Percentiles rank a stretch among this genome's conserved stretches.
These are phyloP conservation scores for Xenosphaeropsis pyriputrescens DNA, from an alignment of 2,329 filamentous ascomycete genomes.

Conservation along the genomic window DNA sequence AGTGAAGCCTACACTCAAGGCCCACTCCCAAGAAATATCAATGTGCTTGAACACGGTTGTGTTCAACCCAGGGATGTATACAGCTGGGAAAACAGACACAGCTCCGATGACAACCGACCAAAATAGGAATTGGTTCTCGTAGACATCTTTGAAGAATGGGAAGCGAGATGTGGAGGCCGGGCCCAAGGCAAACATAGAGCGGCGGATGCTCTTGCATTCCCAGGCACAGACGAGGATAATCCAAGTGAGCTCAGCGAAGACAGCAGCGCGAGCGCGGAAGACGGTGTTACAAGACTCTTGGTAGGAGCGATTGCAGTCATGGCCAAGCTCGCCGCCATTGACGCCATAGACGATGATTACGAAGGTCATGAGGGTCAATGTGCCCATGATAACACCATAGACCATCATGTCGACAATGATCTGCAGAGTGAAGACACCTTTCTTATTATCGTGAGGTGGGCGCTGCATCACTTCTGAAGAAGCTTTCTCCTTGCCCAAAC, in stretches of 20 bases:
- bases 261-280: slow-evolving; percentile 38
- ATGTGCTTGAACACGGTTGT: slow-evolving; percentile 46
- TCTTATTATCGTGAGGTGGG: slow-evolving; percentile 33
- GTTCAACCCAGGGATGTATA: slow-evolving; percentile 52
- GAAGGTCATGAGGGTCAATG: slow-evolving; percentile 31
- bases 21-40: slow-evolving; percentile 52
- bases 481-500: slow-evolving; percentile 40
- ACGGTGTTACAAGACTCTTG: slow-evolving; percentile 32
- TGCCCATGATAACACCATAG: slow-evolving; percentile 34
- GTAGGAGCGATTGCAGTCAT: slow-evolving; percentile 36
- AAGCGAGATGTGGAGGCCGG: slow-evolving; percentile 21
- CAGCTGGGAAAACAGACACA: slow-evolving; percentile 36
- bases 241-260: slow-evolving; percentile 41
- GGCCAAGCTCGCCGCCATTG: slow-evolving; percentile 32
- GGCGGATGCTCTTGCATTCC: slow-evolving; percentile 43
- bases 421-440: slow-evolving; percentile 34
- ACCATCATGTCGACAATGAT: slow-evolving; percentile 37
- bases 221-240: slow-evolving; percentile 39
- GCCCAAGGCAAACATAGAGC: slow-evolving; percentile 41
- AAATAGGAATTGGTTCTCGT: slow-evolving; percentile 47
- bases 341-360: slow-evolving; percentile 35
- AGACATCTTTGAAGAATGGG: slow-evolving; percentile 24
- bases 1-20: slow-evolving; percentile 39
- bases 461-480: slow-evolving; percentile 36
- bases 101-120: slow-evolving; percentile 37